Evolutionary conservation across 2,329 filamentous ascomycete genomes (phyloP).

Genomic region (Bipolaris bicolor): DNA sequence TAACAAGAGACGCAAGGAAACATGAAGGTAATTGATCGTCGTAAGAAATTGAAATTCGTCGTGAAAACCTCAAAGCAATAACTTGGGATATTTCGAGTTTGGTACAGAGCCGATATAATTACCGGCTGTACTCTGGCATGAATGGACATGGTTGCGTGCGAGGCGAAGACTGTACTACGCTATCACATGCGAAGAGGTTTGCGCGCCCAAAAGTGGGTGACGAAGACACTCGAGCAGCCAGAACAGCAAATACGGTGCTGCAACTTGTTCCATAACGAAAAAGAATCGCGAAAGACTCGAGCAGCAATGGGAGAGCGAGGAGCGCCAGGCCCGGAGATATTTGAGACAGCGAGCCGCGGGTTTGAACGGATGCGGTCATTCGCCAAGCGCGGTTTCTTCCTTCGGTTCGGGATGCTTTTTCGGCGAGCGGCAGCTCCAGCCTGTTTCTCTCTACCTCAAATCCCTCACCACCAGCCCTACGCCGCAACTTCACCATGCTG

Average conservation of each 20-base stretch:
- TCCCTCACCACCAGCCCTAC: slow-evolving; percentile 42
- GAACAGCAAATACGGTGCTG: not conserved
- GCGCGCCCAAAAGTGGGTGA: not conserved
- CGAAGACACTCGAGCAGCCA: not conserved
- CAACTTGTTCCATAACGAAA: not conserved
- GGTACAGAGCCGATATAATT: not conserved
- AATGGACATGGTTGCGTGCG: not conserved
- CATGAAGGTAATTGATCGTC: not conserved
- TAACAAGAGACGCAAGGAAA: not conserved
- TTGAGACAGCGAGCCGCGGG: slow-evolving; percentile 22
- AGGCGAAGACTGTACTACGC: not conserved
- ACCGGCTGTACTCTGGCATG: not conserved
- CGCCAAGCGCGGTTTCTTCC: slow-evolving; percentile 37
- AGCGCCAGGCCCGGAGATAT: slow-evolving; percentile 3
- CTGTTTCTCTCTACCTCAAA: slow-evolving; percentile 42
- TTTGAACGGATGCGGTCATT: slow-evolving; percentile 35
- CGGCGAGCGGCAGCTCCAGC: slow-evolving; percentile 41
- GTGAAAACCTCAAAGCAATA: not conserved
- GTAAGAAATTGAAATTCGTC: not conserved
- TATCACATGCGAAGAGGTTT: slow-evolving; percentile 7
- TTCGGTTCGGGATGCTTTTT: slow-evolving; percentile 40
- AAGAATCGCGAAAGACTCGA: not conserved
- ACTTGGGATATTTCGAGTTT: too few species aligned
- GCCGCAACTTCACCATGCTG: slow-evolving; percentile 50
- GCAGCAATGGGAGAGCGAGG: not conserved